Evolutionary conservation across 176 grass and related monocot genomes (phyloP).

Genomic region (Oryza meridionalis): DNA sequence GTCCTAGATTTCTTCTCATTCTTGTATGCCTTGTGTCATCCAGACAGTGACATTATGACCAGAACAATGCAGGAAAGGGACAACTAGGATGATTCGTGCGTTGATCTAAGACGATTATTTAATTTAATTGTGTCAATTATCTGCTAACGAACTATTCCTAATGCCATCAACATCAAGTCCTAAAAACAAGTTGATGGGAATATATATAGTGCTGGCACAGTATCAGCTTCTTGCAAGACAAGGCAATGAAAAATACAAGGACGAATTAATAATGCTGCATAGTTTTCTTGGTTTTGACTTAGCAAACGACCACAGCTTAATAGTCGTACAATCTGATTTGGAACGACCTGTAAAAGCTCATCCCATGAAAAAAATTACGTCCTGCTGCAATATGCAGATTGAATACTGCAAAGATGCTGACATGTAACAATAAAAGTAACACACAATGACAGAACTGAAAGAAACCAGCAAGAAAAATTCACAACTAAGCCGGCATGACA

Average conservation of each 20-base stretch:
- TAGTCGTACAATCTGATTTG: neutral
- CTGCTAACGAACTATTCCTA: neutral
- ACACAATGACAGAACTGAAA: neutral
- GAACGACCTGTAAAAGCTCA: neutral
- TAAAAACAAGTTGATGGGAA: neutral
- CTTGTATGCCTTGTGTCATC: neutral
- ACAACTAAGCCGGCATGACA: neutral
- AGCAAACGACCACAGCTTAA: neutral
- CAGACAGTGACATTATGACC: neutral
- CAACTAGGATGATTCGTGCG: neutral
- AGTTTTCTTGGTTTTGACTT: neutral
- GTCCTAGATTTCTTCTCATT: neutral
- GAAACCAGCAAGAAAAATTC: neutral
- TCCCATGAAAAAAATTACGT: neutral
- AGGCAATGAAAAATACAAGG: neutral
- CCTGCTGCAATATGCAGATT: neutral
- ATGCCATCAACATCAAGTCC: neutral
- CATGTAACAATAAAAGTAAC: neutral
- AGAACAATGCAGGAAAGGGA: neutral
- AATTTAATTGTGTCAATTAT: neutral
- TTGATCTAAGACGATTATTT: neutral
- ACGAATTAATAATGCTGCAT: neutral
- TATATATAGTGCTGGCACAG: too few species aligned
- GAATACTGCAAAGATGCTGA: neutral
- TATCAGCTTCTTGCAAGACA: neutral